Base-by-base conservation (phyloP, 106 monocot genomes). In the Dioscorea alata region DNA sequence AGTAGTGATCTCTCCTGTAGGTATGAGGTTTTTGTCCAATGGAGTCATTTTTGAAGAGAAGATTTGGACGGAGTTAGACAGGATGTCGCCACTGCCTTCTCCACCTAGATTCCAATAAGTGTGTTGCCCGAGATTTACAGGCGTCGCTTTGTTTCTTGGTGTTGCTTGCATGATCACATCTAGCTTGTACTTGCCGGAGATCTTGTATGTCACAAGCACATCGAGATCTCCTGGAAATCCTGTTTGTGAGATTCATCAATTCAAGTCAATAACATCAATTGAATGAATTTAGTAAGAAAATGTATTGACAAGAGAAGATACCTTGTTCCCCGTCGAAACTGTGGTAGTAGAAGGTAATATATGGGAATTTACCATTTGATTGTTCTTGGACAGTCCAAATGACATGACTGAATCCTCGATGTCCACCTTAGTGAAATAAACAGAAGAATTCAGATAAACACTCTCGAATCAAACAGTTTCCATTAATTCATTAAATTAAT, bases 161-260 rank as follows among this genome's bases (percentile, higher is more conserved):
- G 23, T 28, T 33, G 78, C 74, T 12, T 53, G 57, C 80, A 88
- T 92, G 34, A 50, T 61, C 28, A 90, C 87, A 28, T 64, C 66
- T 12, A 85, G 64, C 24, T 81, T n/a, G 68, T 86, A 86, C 54
- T 80, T 70, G 10, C 58, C 58, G 14, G 79, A 66, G 69, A 95
- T 79, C 50, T 81, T 84, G 86, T 95, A 95, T 10, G 95, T 95
- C 14, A 95, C 91, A 13, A 22, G 78, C 63, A 95, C 91, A 60
- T 95, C 88, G 10, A 95, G 76, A 17, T 73, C 88, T 23, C 95
- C 95, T 1, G 95, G 95, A 48, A 91, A 95, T 28, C 94, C 93
- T 94, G 60, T 21, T 56, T 42, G 42, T 42, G 10, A 42, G 42
- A 42, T 42, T 42, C 42, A 42, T 42, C 9, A 42, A 8, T 42